A percentile compares a stretch with the other conserved stretches of the same genome.
phyloP scores from a whole-genome alignment of 257 asterid species.

The Oldenlandia corymbosa region DNA sequence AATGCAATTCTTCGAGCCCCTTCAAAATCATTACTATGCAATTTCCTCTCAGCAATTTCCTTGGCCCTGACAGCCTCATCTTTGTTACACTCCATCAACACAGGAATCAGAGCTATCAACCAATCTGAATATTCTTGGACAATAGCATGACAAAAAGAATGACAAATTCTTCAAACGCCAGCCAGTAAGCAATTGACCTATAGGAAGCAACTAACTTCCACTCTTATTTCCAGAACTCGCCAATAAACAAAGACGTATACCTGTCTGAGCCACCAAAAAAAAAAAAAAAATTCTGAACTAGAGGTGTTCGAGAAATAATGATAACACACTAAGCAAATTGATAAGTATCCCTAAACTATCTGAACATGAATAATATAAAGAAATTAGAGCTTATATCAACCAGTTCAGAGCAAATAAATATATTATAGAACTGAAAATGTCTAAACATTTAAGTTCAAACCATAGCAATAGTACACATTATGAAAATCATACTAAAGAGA shows the following conservation, averaged over 20 bases:
- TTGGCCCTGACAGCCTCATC: constrained; percentile 73
- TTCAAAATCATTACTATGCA: constrained; percentile 56
- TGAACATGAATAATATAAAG: too few relatives aligned
- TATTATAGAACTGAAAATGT: too few relatives aligned
- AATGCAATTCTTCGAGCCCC: constrained; percentile 53
- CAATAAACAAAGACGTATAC: neutral
- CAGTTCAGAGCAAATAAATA: too few relatives aligned
- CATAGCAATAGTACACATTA: too few relatives aligned
- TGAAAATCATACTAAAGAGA: too few relatives aligned
- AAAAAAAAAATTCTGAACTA: neutral
- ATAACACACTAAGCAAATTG: neutral
- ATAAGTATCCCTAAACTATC: too few relatives aligned
- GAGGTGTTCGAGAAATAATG: neutral
- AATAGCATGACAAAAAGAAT: neutral
- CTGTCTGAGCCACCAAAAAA: neutral
- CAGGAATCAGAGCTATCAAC: constrained; percentile 6
- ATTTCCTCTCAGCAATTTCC: constrained; percentile 61
- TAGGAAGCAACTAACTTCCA: neutral
- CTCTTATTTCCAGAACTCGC: neutral
- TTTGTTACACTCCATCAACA: constrained; percentile 77
- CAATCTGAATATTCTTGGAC: constrained; percentile 8
- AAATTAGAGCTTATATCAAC: too few relatives aligned
- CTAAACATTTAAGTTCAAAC: too few relatives aligned
- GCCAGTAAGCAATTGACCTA: neutral
- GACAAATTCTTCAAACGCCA: neutral